These are phyloP conservation scores for Tetradesmus lagerheimii DNA, from an alignment of 139 green algal genomes.

Conservation along the genomic window DNA sequence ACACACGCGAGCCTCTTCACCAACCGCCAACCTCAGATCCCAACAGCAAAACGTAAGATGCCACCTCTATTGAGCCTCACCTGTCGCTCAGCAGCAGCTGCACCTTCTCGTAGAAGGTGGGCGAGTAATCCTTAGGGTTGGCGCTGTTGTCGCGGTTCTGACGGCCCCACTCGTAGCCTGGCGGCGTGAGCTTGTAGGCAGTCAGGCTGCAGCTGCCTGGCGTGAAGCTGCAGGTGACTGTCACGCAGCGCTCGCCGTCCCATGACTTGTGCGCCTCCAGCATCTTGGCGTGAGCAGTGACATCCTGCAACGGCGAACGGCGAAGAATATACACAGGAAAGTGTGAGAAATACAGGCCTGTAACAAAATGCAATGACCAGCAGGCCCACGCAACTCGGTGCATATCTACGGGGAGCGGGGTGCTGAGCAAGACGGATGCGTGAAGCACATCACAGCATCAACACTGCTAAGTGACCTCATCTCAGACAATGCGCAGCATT, in stretches of 20 bases:
- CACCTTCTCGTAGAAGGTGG: constrained; percentile 97
- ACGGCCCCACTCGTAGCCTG: constrained; percentile 92
- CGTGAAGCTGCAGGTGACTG: constrained; percentile 97
- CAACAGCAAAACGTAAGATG: too few species aligned
- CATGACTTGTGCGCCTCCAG: constrained; percentile 94
- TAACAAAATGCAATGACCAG: constrained; percentile 58
- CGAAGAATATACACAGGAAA: too few species aligned
- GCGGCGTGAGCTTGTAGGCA: constrained; percentile 98
- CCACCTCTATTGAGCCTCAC: constrained; percentile 85
- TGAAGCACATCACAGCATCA: too few species aligned
- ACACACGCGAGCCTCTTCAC: too few species aligned
- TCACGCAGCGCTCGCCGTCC: constrained; percentile 97
- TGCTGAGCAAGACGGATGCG: too few species aligned
- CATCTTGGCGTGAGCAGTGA: constrained; percentile 94
- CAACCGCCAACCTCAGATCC: too few species aligned
- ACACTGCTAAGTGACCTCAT: too few species aligned
- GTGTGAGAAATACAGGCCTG: too few species aligned
- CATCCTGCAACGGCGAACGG: constrained; percentile 74
- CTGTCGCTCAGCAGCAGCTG: constrained; percentile 98
- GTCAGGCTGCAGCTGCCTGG: constrained; percentile 95
- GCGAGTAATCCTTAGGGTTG: constrained; percentile 88
- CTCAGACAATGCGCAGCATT: too few species aligned
- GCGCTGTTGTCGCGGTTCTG: constrained; percentile 88
- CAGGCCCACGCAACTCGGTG: too few species aligned
- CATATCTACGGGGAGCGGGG: too few species aligned